Percentiles rank a stretch among this genome's conserved stretches.
These are phyloP conservation scores for Mycena galericulata DNA, from an alignment of 768 basidiomycete species.

Conservation along the genomic window DNA sequence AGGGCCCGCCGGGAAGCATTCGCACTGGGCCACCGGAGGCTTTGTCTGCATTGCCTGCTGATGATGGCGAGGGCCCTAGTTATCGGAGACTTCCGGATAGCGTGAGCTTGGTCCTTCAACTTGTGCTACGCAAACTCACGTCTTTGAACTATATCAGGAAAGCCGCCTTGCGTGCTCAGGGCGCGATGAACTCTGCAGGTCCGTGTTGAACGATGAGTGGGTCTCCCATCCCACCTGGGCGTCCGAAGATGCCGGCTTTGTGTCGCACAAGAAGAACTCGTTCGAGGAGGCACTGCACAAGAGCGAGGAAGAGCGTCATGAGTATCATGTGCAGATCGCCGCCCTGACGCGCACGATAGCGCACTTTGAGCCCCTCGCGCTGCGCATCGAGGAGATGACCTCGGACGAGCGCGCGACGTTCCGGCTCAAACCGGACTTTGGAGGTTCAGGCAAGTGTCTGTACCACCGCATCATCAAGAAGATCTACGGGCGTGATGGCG, in stretches of 20 bases:
- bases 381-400: constrained; percentile 89
- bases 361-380: constrained; percentile 87
- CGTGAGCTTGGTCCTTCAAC: constrained; percentile 62
- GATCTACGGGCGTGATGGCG: constrained; percentile 88
- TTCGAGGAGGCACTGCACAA: constrained; percentile 97
- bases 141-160: constrained; percentile 66
- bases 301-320: constrained; percentile 97
- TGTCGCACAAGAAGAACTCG: constrained; percentile 95
- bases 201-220: constrained; percentile 97
- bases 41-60: constrained; percentile 81
- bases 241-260: constrained; percentile 94
- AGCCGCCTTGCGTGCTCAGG: constrained; percentile 91
- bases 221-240: constrained; percentile 99
- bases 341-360: constrained; percentile 91
- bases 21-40: constrained; percentile 82
- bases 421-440: constrained; percentile 87
- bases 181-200: constrained; percentile 93
- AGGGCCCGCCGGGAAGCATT: constrained; percentile 83
- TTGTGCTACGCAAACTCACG: constrained; percentile 13
- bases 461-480: constrained; percentile 96
- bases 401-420: constrained; percentile 86
- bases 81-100: constrained; percentile 90
- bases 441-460: constrained; percentile 87
- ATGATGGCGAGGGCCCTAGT: constrained; percentile 91
- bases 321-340: constrained; percentile 96